These are phyloP conservation scores for Chaetomidium leptoderma DNA, from an alignment of 495 filamentous ascomycete genomes.

Conservation along the genomic window DNA sequence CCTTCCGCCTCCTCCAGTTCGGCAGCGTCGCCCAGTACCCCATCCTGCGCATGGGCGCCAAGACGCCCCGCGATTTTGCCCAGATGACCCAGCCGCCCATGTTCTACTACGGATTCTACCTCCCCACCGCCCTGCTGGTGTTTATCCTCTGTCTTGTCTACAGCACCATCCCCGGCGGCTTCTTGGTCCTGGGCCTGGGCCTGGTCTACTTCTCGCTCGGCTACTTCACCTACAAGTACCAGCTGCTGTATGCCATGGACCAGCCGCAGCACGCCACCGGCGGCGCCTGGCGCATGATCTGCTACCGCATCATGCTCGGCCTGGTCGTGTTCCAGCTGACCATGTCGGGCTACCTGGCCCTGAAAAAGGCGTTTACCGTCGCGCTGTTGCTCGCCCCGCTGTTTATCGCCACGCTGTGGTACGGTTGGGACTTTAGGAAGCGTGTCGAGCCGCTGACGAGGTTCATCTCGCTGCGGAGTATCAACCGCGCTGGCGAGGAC, in stretches of 20 bases:
- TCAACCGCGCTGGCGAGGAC: slow-evolving; percentile 54
- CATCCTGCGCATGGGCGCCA: slow-evolving; percentile 68
- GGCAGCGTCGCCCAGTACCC: slow-evolving; percentile 83
- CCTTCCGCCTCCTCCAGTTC: slow-evolving; percentile 86
- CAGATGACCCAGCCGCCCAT: slow-evolving; percentile 76
- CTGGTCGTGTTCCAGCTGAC: slow-evolving; percentile 83
- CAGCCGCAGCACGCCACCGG: slow-evolving; percentile 94
- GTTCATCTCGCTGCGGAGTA: slow-evolving; percentile 86
- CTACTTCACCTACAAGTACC: slow-evolving; percentile 95
- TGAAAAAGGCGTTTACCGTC: slow-evolving; percentile 64
- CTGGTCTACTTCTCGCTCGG: slow-evolving; percentile 84
- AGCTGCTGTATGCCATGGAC: slow-evolving; percentile 97
- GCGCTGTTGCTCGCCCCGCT: slow-evolving; percentile 73
- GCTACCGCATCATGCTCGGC: slow-evolving; percentile 79
- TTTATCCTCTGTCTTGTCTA: slow-evolving; percentile 95
- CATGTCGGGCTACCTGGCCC: slow-evolving; percentile 80
- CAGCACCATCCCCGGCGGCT: slow-evolving; percentile 79
- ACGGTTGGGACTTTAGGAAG: slow-evolving; percentile 66
- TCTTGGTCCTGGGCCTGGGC: slow-evolving; percentile 76
- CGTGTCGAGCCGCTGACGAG: slow-evolving; percentile 82
- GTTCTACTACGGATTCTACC: slow-evolving; percentile 94
- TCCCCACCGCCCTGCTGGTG: slow-evolving; percentile 85
- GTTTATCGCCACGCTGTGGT: slow-evolving; percentile 75
- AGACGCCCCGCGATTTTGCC: slow-evolving; percentile 86
- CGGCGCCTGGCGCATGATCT: slow-evolving; percentile 91